Conservation (phyloP, 371 early-diverging fungal genomes). For the Mucor circinelloides region DNA sequence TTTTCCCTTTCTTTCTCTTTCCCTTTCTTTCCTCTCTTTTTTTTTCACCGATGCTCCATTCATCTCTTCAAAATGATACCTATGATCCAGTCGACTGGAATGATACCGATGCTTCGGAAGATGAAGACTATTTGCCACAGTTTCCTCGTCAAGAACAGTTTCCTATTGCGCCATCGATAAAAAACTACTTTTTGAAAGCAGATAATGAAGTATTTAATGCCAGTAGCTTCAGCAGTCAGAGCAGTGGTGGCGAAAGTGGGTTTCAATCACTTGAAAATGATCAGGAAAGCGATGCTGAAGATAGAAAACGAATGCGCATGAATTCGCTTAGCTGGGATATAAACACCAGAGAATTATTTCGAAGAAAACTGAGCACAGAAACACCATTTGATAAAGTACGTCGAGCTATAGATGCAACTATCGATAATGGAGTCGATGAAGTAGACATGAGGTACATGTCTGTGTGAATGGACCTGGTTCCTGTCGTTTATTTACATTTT, state of each 20-base stretch:
- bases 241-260: not conserved
- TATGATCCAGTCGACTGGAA: constrained; percentile 34
- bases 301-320: constrained; percentile 16
- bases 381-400: constrained; percentile 41
- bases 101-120: constrained; percentile 47
- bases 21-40: not conserved
- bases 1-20: not conserved
- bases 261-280: not conserved
- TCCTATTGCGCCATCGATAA: constrained; percentile 10
- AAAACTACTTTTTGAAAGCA: constrained; percentile 5
- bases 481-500: not conserved
- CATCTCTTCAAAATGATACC: not conserved
- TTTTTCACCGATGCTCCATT: not conserved
- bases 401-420: constrained; percentile 49
- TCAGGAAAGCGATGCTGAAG: not conserved
- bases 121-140: constrained; percentile 47
- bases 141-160: constrained; percentile 13
- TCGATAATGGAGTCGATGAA: constrained; percentile 57
- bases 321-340: constrained; percentile 28
- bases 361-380: constrained; percentile 10
- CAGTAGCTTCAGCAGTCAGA: constrained; percentile 4
- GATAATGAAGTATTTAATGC: not conserved
- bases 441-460: constrained; percentile 56
- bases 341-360: constrained; percentile 15
- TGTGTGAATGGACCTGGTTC: not conserved